Base-by-base conservation (phyloP, 441 rosid species). In the Breynia disticha region DNA sequence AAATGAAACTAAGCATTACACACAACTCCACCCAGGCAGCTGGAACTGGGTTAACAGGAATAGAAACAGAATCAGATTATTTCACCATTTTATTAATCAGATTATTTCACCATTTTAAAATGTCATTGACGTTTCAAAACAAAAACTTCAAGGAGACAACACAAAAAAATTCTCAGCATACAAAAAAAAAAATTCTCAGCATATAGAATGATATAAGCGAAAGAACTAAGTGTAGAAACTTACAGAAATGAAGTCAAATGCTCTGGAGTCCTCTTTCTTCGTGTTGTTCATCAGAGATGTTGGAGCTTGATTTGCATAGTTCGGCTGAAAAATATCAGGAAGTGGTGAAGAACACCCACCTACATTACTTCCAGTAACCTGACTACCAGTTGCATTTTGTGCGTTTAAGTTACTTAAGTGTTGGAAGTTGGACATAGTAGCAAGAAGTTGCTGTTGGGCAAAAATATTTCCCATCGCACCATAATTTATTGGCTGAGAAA, bases 161-260 rank as follows among this genome's bases (percentile, higher is more conserved):
- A 44, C 19, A 28, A 28, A 18, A 39, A 54, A 20, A 28, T 8
- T n/a, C n/a, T n/a, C 19, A 41, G 16, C 24, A 16, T 15, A 21
- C 20, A 54, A 32, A 18, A 48, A 20, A 8, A 39, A 24, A 56
- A 12, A 17, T 7, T 17, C 39, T 13, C 7, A 39, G 19, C 5
- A 46, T 5, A 43, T 28, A n/a, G 14, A 8, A 50, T n/a, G 46
- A 50, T 20, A 50, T 52, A n/a, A 46, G 7, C 11, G 4, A 16
- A 18, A 54, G 55, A 65, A 41, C 52, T 61, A 43, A 52, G 44
- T n/a, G n/a, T n/a, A n/a, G n/a, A 32, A 60, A 79, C 97, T 80
- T 77, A 93, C 99, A 0, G 96, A 83, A 69, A 93, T 89, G 73
- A 93, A 93, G 68, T 93, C 99, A 48, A 93, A 93, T 46, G 99